Base-by-base conservation (phyloP, 2,329 filamentous ascomycete genomes). In the Microdochium bolleyi region DNA sequence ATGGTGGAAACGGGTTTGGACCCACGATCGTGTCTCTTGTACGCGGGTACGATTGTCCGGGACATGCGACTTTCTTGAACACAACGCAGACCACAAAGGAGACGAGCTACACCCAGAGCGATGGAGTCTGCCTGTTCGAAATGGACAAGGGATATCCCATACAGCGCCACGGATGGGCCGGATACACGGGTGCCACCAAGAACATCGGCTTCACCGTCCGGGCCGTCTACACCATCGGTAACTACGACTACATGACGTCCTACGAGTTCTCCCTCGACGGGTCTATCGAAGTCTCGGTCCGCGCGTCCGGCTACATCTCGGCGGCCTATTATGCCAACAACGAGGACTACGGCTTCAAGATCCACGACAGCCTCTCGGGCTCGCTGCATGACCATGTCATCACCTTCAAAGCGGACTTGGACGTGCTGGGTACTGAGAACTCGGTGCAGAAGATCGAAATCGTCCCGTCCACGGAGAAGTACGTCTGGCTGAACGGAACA, bases 321-420 rank as follows among this genome's bases (percentile, higher is more conserved):
- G 68, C 68, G 1, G 73, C 75, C 0, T 77, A 71, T 60, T 76
- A 70, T 50, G 67, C 68, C 2, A 61, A 72, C 38, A 74, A 76
- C 49, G 61, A 69, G 1, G 72, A 74, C 51, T 79, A 78, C 53
- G 77, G 77, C 5, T 79, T 68, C 58, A 64, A 71, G 30, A 76
- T 80, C 49, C 73, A 77, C 55, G 73, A 79, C 52, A 62, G 65
- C 24, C 63, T 78, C 1, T 70, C 69, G 1, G 75, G 76, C 5
- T 72, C 69, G 25, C 78, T 80, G 70, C 78, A 82, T 61, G 76
- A 80, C 61, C 78, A 82, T 57, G 75, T 81, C 1, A 59, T 80
- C 37, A 79, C 76, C 57, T 80, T 73, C 67, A 81, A 81, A 59
- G 71, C 71, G 48, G 78, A 80, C 61, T 67, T 80, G 24, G 77